Conservation (phyloP, 129 eudicot species). For the Helianthus tuberosus region DNA sequence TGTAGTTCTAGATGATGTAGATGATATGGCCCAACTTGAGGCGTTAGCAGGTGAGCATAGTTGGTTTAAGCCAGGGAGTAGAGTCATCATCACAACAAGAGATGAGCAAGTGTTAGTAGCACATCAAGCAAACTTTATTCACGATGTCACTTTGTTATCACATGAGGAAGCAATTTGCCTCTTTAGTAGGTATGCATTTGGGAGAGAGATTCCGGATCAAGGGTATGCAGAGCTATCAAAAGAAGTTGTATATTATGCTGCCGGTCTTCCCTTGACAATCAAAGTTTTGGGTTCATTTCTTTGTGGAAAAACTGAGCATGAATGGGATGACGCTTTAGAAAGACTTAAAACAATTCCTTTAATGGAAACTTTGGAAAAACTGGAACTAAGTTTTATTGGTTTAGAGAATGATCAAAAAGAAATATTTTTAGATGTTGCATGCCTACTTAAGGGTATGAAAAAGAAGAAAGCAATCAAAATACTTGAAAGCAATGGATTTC, state of each 20-base stretch:
- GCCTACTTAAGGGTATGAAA: background rate
- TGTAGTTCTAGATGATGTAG: constrained; percentile 13
- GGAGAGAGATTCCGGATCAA: background rate
- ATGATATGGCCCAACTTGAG: background rate
- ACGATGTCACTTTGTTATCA: background rate
- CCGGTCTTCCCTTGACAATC: constrained; percentile 8
- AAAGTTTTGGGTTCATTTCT: constrained; percentile 9
- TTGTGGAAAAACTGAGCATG: background rate
- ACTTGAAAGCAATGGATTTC: too few relatives aligned
- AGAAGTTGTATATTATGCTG: constrained; percentile 4
- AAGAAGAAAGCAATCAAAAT: background rate
- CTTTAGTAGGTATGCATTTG: constrained; percentile 16
- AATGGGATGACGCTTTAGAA: background rate
- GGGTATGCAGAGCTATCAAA: background rate
- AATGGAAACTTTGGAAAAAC: background rate
- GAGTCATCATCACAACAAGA: constrained; percentile 18
- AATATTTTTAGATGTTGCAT: constrained; percentile 14
- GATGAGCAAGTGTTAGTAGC: constrained; percentile 8
- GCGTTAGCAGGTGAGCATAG: background rate
- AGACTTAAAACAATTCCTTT: constrained; percentile 7
- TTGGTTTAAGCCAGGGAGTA: constrained; percentile 17
- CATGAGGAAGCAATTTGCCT: constrained; percentile 12
- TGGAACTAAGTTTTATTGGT: background rate
- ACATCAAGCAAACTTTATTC: background rate
- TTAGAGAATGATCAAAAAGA: background rate